Percentiles rank a stretch among this genome's conserved stretches.
These are phyloP conservation scores for Aspergillus phoenicis DNA, from an alignment of 2,329 filamentous ascomycete species.

Conservation along the genomic window DNA sequence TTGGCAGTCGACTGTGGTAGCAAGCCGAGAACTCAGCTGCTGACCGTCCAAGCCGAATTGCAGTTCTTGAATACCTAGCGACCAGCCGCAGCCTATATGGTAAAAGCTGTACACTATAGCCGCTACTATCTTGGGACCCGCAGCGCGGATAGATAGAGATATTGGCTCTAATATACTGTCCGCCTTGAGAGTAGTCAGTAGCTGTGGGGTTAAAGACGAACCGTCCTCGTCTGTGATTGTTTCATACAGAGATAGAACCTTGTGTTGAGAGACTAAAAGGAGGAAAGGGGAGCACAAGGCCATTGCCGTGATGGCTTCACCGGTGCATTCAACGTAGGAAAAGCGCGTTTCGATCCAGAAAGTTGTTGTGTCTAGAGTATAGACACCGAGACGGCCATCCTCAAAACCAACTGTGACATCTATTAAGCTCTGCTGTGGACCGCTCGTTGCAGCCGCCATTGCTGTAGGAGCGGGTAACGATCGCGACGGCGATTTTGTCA, in stretches of 20 bases:
- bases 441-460: constrained; percentile 47
- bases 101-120: constrained; percentile 86
- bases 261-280: constrained; percentile 73
- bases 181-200: constrained; percentile 78
- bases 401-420: constrained; percentile 70
- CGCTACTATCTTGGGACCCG: constrained; percentile 66
- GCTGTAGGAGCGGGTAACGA: constrained; percentile 67
- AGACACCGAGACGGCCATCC: constrained; percentile 72
- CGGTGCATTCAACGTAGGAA: constrained; percentile 62
- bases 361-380: constrained; percentile 57
- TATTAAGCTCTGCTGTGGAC: constrained; percentile 49
- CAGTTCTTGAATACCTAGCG: constrained; percentile 87
- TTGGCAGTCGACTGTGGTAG: constrained; percentile 45
- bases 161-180: constrained; percentile 77
- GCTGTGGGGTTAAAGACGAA: constrained; percentile 37
- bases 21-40: constrained; percentile 41
- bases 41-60: constrained; percentile 60
- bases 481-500: constrained; percentile 46
- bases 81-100: constrained; percentile 78
- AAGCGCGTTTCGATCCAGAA: constrained; percentile 56
- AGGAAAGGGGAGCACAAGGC: constrained; percentile 76
- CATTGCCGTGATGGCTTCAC: constrained; percentile 68
- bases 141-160: constrained; percentile 77
- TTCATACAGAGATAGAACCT: constrained; percentile 75
- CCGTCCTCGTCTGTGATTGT: constrained; percentile 44